Percentiles rank a stretch among this genome's conserved stretches.
phyloP scores from a whole-genome alignment of 805 yeast genomes.

The Kodamaea fukazawae region DNA sequence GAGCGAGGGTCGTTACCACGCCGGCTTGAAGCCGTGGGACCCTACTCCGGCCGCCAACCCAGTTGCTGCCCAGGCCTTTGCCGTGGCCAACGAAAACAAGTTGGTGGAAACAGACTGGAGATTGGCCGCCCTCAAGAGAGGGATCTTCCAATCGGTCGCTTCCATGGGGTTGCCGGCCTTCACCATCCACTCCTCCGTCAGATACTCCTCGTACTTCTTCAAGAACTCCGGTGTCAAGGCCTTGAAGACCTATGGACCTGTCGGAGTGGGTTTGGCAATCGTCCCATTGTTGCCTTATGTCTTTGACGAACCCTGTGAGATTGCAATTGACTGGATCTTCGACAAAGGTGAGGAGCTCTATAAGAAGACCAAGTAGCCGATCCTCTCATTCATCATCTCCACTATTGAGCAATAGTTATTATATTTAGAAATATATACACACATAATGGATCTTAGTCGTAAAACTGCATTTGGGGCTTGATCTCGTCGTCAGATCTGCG shows the following conservation, averaged over 20 bases:
- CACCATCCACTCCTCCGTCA: constrained; percentile 74
- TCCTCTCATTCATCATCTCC: background rate
- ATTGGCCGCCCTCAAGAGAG: constrained; percentile 62
- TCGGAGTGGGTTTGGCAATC: constrained; percentile 69
- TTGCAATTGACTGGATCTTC: constrained; percentile 60
- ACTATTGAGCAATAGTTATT: background rate
- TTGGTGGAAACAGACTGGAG: constrained; percentile 62
- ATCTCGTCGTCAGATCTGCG: background rate
- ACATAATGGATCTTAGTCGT: too few species aligned
- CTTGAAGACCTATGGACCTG: constrained; percentile 69
- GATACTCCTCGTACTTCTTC: constrained; percentile 62
- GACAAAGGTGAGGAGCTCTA: constrained; percentile 45
- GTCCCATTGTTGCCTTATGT: constrained; percentile 76
- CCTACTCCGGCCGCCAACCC: constrained; percentile 41
- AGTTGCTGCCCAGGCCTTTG: constrained; percentile 35
- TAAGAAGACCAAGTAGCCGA: constrained; percentile 7
- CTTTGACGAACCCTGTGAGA: constrained; percentile 82
- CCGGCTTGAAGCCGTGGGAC: constrained; percentile 71
- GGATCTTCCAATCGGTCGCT: constrained; percentile 77
- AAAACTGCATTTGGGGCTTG: too few species aligned
- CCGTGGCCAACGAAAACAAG: constrained; percentile 18
- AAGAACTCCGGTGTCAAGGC: constrained; percentile 49
- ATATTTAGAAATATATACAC: background rate
- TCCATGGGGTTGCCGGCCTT: constrained; percentile 87
- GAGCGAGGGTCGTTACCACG: constrained; percentile 59